Evolutionary conservation across 768 basidiomycete species (phyloP), one percentile per base, ranked within the genome.

Genomic region (Calocybe cyanea): DNA sequence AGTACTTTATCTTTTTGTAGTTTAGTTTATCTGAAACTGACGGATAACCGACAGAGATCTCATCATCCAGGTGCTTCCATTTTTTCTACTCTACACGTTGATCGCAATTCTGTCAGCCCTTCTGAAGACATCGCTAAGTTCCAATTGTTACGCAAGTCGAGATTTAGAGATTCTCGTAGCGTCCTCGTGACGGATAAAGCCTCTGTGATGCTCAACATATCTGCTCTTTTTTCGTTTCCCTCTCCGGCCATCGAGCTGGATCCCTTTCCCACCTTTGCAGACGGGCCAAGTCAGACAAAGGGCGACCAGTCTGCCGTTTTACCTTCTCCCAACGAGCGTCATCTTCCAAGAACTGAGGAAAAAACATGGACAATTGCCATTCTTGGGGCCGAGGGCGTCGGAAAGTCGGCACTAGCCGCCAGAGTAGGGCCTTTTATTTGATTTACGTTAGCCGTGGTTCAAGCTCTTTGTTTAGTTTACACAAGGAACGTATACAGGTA

Each of bases 301-400:
- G 25, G 25, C 11, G 25, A 28, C 11, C 25, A 28, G 11, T 28
- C 11, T 6, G 25, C 11, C 11, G 11, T 28, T 11, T 28, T 28
- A 28, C 11, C 25, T 11, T 28, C 25, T 28, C 11, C 25, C 11
- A 28, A 28, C 6, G 25, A 28, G 25, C 25, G 25, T 5, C 25
- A 28, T 11, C 11, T 21, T 15, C 13, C 28, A 32, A 1, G 23
- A 2, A 19, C 5, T 7, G 34, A 36, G 14, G 18, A 36, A 9
- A 38, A 46, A 17, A 9, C 14, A 17, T 40, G 38, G 45, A 23
- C 7, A 33, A 46, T 46, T 24, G 32, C 45, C 4, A 37, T 46
- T 15, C 25, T 46, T 3, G 45, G 45, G n/a, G 56, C 51, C 10
- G 54, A 53, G 2, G 56, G 58, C 5, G 49, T 59, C 4, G 56